These are phyloP conservation scores for Ramaria sp. DNA, from an alignment of 768 basidiomycete species.

Conservation along the genomic window DNA sequence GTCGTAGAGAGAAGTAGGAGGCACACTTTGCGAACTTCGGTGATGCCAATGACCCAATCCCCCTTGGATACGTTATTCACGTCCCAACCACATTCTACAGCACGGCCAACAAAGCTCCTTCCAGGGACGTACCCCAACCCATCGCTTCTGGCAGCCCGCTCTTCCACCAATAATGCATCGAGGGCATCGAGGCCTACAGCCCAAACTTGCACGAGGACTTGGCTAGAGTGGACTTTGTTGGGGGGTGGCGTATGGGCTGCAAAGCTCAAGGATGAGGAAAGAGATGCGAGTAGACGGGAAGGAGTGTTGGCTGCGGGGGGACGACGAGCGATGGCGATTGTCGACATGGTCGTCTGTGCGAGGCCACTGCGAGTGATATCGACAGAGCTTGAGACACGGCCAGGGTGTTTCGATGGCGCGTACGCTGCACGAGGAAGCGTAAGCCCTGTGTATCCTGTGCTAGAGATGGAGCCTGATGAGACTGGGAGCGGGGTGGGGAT, in stretches of 20 bases:
- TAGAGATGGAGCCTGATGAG: slow-evolving; percentile 9
- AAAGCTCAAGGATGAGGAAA: slow-evolving; percentile 40
- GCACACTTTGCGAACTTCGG: slow-evolving; percentile 71
- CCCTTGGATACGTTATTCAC: slow-evolving; percentile 58
- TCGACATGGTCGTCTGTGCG: slow-evolving; percentile 84
- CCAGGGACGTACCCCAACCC: slow-evolving; percentile 71
- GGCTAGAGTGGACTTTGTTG: slow-evolving; percentile 49
- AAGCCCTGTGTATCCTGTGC: slow-evolving; percentile 29
- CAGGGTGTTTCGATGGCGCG: slow-evolving; percentile 21
- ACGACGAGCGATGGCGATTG: slow-evolving; percentile 29
- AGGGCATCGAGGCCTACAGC: slow-evolving; percentile 75
- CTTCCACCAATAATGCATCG: slow-evolving; percentile 57
- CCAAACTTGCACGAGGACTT: slow-evolving; percentile 81
- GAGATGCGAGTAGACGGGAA: slow-evolving; percentile 22
- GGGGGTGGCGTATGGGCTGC: slow-evolving; percentile 68
- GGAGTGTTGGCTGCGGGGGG: slow-evolving; percentile 13
- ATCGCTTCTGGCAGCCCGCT: slow-evolving; percentile 19
- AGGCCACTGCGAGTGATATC: slow-evolving; percentile 69
- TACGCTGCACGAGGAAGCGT: slow-evolving; percentile 35
- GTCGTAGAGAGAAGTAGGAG: no score
- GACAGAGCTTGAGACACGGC: slow-evolving; percentile 34
- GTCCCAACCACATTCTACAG: slow-evolving; percentile 75
- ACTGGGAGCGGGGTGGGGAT: slow-evolving; percentile 23
- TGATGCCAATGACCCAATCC: slow-evolving; percentile 79
- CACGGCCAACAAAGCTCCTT: slow-evolving; percentile 75